Base-by-base conservation (phyloP, 2,329 filamentous ascomycete genomes). In the Penicillium palitans region DNA sequence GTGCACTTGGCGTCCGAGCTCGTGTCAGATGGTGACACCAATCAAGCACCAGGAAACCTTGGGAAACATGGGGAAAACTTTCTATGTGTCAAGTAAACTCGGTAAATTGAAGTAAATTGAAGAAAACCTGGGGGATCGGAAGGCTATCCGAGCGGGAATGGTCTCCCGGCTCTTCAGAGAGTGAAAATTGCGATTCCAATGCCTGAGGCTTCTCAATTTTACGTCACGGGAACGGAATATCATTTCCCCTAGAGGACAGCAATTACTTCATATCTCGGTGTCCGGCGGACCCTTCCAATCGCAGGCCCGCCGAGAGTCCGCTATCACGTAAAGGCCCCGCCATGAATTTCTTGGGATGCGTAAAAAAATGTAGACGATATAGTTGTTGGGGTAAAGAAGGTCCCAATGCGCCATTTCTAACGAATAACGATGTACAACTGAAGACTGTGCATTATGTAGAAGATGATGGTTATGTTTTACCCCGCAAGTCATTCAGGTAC, bases 401-500 rank as follows among this genome's bases (percentile, higher is more conserved):
- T 31, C 27, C 37, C 21, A 45, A 58, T 59, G 47, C 55, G 50
- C 27, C 17, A 54, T 57, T 54, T 57, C 42, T 57, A 41, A 47
- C 44, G 55, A 57, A 57, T 57, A 8, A n/a, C 42, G 24, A 31
- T 21, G 21, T 42, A 4, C 6, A 27, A 41, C 41, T 21, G 13
- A 19, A 35, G 25, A 58, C 54, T 56, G 58, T 61, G 56, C 42
- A 40, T 35, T 39, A 5, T 47, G 59, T 40, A 21, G 58, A 42
- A 31, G 24, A 19, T 15, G 61, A 65, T 68, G 8, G 3, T 12
- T 21, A 49, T 62, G n/a, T 45, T 56, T 56, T 56, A 67, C 64
- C 66, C 64, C 66, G 66, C 64, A 66, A 62, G 42, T 53, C 50
- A 56, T 67, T 59, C 64, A 68, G 66, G 66, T 67, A 68, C 66